These are phyloP conservation scores for Exophiala calicioides DNA, from an alignment of 2,329 filamentous ascomycete genomes.

Conservation along the genomic window DNA sequence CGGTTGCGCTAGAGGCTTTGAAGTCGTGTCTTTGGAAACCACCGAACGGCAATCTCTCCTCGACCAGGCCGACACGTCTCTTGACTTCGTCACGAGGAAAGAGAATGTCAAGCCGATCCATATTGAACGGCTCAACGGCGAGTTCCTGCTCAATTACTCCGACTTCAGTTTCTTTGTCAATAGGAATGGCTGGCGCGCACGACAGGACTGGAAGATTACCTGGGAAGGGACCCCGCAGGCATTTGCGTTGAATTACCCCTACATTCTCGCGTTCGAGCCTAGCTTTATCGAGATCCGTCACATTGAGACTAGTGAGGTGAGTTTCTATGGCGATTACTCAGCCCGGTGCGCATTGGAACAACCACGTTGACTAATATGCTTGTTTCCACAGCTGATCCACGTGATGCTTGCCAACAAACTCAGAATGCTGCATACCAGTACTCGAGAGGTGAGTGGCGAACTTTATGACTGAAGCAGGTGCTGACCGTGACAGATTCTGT, in stretches of 20 bases:
- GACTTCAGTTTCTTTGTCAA: slow-evolving; percentile 99
- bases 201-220: slow-evolving; percentile 94
- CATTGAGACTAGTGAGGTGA: slow-evolving; percentile 85
- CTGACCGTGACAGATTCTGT: slow-evolving; percentile 74
- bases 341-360: too few species aligned
- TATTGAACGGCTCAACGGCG: slow-evolving; percentile 93
- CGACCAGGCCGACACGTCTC: slow-evolving; percentile 94
- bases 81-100: slow-evolving; percentile 93
- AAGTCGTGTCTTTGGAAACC: slow-evolving; percentile 93
- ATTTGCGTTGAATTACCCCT: slow-evolving; percentile 94
- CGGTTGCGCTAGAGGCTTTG: slow-evolving; percentile 91
- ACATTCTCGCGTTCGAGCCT: slow-evolving; percentile 94
- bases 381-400: too few species aligned
- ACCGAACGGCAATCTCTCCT: slow-evolving; percentile 97
- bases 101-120: slow-evolving; percentile 94
- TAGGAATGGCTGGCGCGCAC: slow-evolving; percentile 92
- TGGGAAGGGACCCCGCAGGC: slow-evolving; percentile 93
- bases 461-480: slow-evolving; percentile 64
- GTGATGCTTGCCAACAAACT: slow-evolving; percentile 97
- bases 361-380: too few species aligned
- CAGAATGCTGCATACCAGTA: slow-evolving; percentile 94
- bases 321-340: too few species aligned
- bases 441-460: slow-evolving; percentile 75
- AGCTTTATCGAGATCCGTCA: slow-evolving; percentile 97
- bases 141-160: slow-evolving; percentile 96